Conservation (phyloP, 305 asterid species). For the Withania somnifera region DNA sequence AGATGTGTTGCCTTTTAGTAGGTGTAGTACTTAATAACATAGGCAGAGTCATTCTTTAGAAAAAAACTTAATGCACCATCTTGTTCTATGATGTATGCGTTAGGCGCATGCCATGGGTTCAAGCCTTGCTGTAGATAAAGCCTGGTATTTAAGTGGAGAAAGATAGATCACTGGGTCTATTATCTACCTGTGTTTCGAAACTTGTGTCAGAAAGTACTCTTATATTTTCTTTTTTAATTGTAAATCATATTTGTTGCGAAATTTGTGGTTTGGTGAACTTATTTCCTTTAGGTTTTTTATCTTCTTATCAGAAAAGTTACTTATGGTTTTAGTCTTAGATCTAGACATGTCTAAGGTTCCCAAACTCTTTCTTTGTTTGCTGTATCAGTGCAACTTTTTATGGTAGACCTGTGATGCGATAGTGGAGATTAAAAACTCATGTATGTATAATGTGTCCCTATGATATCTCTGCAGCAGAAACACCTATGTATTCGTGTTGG, state of each 20-base stretch:
- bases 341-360: neutral
- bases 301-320: no score
- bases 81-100: neutral
- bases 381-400: neutral
- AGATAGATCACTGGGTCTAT: no score
- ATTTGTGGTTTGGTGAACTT: neutral
- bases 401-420: neutral
- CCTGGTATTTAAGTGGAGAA: no score
- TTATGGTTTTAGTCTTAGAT: neutral
- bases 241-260: neutral
- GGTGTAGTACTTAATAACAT: neutral
- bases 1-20: neutral
- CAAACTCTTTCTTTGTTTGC: neutral
- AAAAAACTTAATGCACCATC: neutral
- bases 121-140: no score
- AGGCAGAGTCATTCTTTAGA: neutral
- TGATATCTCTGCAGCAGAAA: neutral
- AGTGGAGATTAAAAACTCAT: neutral
- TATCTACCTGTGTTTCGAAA: neutral
- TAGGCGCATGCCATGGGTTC: no score
- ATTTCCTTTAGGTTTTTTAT: neutral
- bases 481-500: neutral
- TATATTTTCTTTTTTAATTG: neutral
- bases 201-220: neutral
- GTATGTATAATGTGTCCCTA: neutral